phyloP scores from a whole-genome alignment of 2,329 filamentous ascomycete species.

The Geoglossum cookeanum region DNA sequence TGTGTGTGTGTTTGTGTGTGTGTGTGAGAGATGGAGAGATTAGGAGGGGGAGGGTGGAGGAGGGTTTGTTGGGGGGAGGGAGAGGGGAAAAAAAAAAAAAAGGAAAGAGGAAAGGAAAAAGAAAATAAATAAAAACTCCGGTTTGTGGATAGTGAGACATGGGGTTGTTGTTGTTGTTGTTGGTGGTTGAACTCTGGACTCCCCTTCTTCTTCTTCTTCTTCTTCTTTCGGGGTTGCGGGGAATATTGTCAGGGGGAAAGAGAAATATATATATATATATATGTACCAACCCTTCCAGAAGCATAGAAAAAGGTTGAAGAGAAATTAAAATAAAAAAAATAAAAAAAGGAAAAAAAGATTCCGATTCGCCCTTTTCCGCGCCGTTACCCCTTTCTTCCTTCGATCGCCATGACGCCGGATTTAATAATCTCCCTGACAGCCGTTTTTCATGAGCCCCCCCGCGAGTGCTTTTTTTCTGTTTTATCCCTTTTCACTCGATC shows the following conservation, averaged over 20 bases:
- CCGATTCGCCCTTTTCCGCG: not conserved
- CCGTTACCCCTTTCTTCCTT: not conserved
- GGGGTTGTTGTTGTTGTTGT: too few species aligned
- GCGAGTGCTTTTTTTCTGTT: not conserved
- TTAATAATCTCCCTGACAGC: not conserved
- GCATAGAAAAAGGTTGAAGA: not conserved
- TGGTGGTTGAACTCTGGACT: too few species aligned
- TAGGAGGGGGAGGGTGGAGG: too few species aligned
- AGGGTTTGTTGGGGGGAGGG: too few species aligned
- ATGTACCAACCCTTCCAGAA: not conserved
- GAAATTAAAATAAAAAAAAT: too few species aligned
- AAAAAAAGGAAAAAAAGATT: not conserved
- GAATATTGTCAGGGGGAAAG: too few species aligned
- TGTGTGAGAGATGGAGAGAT: too few species aligned
- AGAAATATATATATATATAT: too few species aligned
- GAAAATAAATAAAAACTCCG: not conserved
- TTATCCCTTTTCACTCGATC: slow-evolving; percentile 35
- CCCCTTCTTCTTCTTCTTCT: too few species aligned
- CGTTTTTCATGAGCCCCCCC: not conserved
- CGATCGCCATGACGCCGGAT: not conserved
- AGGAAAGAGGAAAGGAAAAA: not conserved
- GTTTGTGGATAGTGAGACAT: not conserved
- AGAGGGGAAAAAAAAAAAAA: too few species aligned
- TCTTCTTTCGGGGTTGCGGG: too few species aligned
- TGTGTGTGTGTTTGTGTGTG: too few species aligned